A percentile compares a stretch with the other conserved stretches of the same genome.
These are phyloP conservation scores for Neonectria punicea DNA, from an alignment of 2,329 filamentous ascomycete species.

Conservation along the genomic window DNA sequence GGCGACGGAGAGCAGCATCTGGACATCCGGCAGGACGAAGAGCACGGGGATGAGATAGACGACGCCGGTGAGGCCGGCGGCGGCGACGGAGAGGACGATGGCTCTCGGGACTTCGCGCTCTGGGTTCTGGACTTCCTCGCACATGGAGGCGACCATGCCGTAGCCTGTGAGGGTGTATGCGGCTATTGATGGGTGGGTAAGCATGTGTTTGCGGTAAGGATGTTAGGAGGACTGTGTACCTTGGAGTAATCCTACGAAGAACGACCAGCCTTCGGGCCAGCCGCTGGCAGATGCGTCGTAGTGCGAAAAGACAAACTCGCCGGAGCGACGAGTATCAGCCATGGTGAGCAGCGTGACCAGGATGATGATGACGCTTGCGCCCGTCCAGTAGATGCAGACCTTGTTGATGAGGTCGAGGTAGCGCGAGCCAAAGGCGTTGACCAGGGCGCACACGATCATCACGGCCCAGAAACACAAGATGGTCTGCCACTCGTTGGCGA, in stretches of 20 bases:
- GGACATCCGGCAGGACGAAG: conserved; percentile 77
- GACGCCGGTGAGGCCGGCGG: conserved; percentile 71
- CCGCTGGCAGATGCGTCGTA: conserved; percentile 76
- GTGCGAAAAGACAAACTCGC: conserved; percentile 72
- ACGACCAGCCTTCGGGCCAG: conserved; percentile 74
- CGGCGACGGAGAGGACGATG: conserved; percentile 73
- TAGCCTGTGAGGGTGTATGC: conserved; percentile 59
- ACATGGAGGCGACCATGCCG: conserved; percentile 65
- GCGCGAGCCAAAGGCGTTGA: conserved; percentile 72
- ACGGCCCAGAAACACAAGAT: conserved; percentile 79
- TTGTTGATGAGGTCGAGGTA: conserved; percentile 76
- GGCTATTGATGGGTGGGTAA: conserved; percentile 39
- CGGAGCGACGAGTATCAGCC: conserved; percentile 71
- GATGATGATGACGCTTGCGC: conserved; percentile 75
- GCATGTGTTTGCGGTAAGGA: not conserved
- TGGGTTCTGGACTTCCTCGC: conserved; percentile 70
- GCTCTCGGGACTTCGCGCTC: conserved; percentile 72
- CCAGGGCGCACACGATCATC: conserved; percentile 69
- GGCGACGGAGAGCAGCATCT: conserved; percentile 70
- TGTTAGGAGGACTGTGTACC: conserved; percentile 53
- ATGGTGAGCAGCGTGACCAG: conserved; percentile 75
- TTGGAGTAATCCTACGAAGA: conserved; percentile 65
- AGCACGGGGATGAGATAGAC: conserved; percentile 77
- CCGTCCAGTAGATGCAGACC: conserved; percentile 78
- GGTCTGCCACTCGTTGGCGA: conserved; percentile 73